These are phyloP conservation scores for Thamnidium elegans DNA, from an alignment of 192 early-diverging fungal genomes.

Conservation along the genomic window DNA sequence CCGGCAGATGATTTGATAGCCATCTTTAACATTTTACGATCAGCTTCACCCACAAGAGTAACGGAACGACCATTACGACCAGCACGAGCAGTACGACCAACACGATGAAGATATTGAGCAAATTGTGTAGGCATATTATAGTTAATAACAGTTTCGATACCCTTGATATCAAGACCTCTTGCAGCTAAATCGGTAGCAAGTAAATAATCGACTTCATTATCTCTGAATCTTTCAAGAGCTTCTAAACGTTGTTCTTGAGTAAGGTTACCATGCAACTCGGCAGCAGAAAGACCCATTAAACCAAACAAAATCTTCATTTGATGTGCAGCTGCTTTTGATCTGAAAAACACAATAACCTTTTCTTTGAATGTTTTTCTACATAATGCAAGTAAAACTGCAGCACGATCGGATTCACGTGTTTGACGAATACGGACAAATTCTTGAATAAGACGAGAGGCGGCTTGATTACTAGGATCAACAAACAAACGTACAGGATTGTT, in stretches of 20 bases:
- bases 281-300: slow-evolving; percentile 79
- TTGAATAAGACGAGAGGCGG: slow-evolving; percentile 77
- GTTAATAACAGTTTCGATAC: slow-evolving; percentile 97
- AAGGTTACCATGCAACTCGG: slow-evolving; percentile 94
- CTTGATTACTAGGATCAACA: slow-evolving; percentile 79
- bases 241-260: slow-evolving; percentile 89
- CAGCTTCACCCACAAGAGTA: slow-evolving; percentile 88
- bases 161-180: slow-evolving; percentile 95
- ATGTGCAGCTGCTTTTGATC: slow-evolving; percentile 91
- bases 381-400: slow-evolving; percentile 82
- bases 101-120: slow-evolving; percentile 90
- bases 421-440: slow-evolving; percentile 95
- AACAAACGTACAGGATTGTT: slow-evolving; percentile 86
- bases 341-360: slow-evolving; percentile 90
- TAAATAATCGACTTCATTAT: slow-evolving; percentile 81
- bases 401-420: slow-evolving; percentile 80
- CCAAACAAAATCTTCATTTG: slow-evolving; percentile 98
- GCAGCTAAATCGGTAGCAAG: slow-evolving; percentile 96
- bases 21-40: slow-evolving; percentile 89
- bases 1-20: slow-evolving; percentile 81
- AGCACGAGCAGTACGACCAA: slow-evolving; percentile 95
- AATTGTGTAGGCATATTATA: slow-evolving; percentile 96
- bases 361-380: slow-evolving; percentile 78
- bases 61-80: slow-evolving; percentile 82
- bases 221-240: slow-evolving; percentile 87